Evolutionary conservation across 495 filamentous ascomycete genomes (phyloP).

Genomic region (Beverwykella pulmonaria): DNA sequence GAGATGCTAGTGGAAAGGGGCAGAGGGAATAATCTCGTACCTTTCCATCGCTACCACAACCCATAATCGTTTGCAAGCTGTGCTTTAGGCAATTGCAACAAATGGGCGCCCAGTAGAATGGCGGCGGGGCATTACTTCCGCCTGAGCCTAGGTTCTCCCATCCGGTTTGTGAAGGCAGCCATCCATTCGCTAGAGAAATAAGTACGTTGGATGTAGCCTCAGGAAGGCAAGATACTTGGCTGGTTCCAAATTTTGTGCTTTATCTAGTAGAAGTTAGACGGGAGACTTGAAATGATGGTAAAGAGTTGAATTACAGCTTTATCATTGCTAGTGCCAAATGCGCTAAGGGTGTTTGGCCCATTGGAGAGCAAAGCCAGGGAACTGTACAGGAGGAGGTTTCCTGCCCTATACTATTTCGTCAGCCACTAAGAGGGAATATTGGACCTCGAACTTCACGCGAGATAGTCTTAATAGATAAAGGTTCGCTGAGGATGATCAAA

Average conservation of each 20-base stretch:
- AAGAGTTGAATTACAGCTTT: background rate
- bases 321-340: constrained; percentile 3
- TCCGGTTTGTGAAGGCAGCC: background rate
- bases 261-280: background rate
- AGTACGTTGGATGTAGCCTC: background rate
- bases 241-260: constrained; percentile 1
- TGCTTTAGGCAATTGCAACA: background rate
- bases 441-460: background rate
- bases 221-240: background rate
- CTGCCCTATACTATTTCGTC: background rate
- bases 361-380: background rate
- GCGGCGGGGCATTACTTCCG: background rate
- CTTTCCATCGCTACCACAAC: constrained; percentile 5
- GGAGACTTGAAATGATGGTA: background rate
- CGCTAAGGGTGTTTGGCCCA: constrained; percentile 3
- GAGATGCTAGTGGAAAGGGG: background rate
- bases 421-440: background rate
- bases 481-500: background rate
- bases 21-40: background rate
- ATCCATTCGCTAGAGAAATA: background rate
- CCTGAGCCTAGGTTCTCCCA: background rate
- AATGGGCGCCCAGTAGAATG: background rate
- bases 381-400: background rate
- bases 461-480: background rate
- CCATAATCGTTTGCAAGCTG: background rate